A percentile compares a stretch with the other conserved stretches of the same genome.
These are phyloP conservation scores for Tuber indicum DNA, from an alignment of 495 filamentous ascomycete genomes.

Conservation along the genomic window DNA sequence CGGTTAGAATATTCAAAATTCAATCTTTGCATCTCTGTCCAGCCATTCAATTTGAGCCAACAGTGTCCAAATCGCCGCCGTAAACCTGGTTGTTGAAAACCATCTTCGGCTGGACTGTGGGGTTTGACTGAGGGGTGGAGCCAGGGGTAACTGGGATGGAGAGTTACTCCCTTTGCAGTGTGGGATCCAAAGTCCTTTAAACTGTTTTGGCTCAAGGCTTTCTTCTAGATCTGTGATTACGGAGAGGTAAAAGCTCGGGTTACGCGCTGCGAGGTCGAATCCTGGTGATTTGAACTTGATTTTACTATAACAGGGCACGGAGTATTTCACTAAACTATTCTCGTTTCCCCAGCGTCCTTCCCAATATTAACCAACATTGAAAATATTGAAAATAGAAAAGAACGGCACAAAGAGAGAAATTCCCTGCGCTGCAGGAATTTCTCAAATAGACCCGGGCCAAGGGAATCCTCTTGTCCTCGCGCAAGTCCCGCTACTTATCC, in stretches of 20 bases:
- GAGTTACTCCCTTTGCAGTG: not conserved
- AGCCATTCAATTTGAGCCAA: too few species aligned
- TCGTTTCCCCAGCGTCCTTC: not conserved
- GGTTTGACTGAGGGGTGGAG: not conserved
- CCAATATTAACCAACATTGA: not conserved
- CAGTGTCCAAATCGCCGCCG: too few species aligned
- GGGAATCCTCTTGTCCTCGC: not conserved
- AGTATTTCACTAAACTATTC: not conserved
- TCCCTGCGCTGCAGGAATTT: not conserved
- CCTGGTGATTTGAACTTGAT: not conserved
- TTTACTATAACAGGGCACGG: not conserved
- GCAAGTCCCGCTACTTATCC: not conserved
- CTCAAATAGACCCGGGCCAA: not conserved
- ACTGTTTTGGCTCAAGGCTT: not conserved
- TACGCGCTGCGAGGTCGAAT: not conserved
- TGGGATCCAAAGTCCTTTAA: not conserved
- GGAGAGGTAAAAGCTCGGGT: too few species aligned
- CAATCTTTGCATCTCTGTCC: too few species aligned
- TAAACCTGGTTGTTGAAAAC: too few species aligned
- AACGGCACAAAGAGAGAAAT: not conserved
- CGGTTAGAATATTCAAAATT: too few species aligned
- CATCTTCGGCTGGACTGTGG: not conserved
- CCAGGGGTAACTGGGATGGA: not conserved
- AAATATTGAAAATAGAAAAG: not conserved
- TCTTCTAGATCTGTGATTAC: not conserved